Percentiles rank a stretch among this genome's conserved stretches.
phyloP scores from a whole-genome alignment of 129 eudicot species.

The Kitagawia praeruptora region DNA sequence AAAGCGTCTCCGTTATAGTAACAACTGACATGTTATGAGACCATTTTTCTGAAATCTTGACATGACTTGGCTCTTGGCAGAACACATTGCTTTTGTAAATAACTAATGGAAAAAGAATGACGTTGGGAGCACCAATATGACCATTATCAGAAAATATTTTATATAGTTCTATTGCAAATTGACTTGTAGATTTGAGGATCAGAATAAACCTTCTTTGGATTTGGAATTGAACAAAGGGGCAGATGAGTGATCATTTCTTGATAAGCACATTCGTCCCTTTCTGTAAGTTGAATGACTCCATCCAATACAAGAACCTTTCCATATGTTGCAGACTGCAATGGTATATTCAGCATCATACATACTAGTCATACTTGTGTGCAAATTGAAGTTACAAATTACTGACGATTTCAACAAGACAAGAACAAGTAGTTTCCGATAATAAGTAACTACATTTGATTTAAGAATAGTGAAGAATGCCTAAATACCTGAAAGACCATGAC shows the following conservation, averaged over 20 bases:
- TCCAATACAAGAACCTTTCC: conserved; percentile 93
- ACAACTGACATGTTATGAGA: neutral
- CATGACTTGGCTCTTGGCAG: neutral
- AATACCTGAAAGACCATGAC: conserved; percentile 88
- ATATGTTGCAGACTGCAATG: conserved; percentile 79
- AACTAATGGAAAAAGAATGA: neutral
- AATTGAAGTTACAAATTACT: neutral
- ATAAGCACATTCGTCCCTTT: conserved; percentile 95
- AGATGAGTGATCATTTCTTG: conserved; percentile 95
- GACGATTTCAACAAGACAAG: neutral
- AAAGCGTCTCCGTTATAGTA: no score
- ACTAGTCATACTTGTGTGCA: neutral
- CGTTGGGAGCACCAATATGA: neutral
- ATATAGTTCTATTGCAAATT: neutral
- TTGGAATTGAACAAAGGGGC: conserved; percentile 85
- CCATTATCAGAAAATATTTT: neutral
- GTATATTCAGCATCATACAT: neutral
- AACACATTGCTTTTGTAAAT: neutral
- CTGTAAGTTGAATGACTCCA: conserved; percentile 94
- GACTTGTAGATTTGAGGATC: neutral
- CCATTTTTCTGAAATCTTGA: neutral
- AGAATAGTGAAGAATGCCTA: neutral
- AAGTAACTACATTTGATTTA: no score
- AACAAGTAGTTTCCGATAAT: neutral
- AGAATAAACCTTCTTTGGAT: conserved; percentile 60